Percentiles rank a stretch among this genome's conserved stretches.
phyloP scores from a whole-genome alignment of 2,329 filamentous ascomycete genomes.

The Botrytis elliptica region DNA sequence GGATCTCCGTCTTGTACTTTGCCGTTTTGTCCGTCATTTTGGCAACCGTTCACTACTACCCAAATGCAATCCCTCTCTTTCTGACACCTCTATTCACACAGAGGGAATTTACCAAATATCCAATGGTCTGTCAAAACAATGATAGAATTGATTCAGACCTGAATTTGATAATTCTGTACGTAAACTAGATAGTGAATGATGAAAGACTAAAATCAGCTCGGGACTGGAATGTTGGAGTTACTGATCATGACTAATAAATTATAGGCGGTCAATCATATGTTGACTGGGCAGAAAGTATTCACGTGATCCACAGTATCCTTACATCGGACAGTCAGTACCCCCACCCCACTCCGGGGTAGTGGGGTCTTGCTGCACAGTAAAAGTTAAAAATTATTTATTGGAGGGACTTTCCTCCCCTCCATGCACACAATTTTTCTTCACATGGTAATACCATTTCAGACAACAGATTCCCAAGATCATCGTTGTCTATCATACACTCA shows the following conservation, averaged over 20 bases:
- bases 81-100: not conserved
- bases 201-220: not conserved
- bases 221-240: not conserved
- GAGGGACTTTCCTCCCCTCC: not conserved
- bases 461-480: not conserved
- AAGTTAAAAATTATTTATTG: not conserved
- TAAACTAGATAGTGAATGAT: not conserved
- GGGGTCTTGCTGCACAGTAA: not conserved
- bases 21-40: slow-evolving; percentile 58
- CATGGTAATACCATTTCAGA: not conserved
- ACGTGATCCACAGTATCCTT: not conserved
- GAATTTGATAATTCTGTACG: not conserved
- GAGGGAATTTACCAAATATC: not conserved
- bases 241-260: slow-evolving; percentile 2
- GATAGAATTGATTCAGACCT: not conserved
- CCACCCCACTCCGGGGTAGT: not conserved
- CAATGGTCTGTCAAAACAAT: not conserved
- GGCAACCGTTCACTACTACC: not conserved
- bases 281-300: not conserved
- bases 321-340: not conserved
- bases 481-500: not conserved
- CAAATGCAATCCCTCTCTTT: not conserved
- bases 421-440: not conserved
- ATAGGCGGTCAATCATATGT: not conserved
- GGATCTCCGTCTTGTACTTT: slow-evolving; percentile 98